These are phyloP conservation scores for Raphidocelis subcapitata DNA, from an alignment of 139 green algal species.

Conservation along the genomic window DNA sequence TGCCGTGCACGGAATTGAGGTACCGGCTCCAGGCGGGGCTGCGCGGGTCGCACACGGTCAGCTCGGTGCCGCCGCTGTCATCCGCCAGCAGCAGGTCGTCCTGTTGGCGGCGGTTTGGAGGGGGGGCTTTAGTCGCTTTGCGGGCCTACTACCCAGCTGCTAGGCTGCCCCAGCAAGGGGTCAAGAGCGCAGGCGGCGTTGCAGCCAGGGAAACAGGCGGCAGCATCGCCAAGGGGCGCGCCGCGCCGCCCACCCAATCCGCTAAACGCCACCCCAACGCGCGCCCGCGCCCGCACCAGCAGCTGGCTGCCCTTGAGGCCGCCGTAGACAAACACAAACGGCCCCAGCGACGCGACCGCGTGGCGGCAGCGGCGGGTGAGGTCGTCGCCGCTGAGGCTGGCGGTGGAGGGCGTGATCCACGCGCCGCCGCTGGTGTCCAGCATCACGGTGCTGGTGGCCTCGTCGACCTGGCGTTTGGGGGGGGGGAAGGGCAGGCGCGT, in stretches of 20 bases:
- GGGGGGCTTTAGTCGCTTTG: no score
- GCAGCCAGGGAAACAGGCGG: no score
- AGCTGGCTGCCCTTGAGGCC: slow-evolving; percentile 81
- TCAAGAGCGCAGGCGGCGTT: no score
- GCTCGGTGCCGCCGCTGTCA: slow-evolving; percentile 73
- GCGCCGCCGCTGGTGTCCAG: slow-evolving; percentile 86
- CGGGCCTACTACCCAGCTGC: no score
- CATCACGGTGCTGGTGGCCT: slow-evolving; percentile 73
- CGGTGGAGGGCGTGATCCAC: slow-evolving; percentile 49
- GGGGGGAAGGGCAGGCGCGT: no score
- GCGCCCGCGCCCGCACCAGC: slow-evolving; percentile 89
- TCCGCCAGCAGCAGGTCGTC: slow-evolving; percentile 66
- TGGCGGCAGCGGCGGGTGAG: slow-evolving; percentile 71
- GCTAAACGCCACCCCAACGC: no score
- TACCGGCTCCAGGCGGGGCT: slow-evolving; percentile 74
- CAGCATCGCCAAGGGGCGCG: no score
- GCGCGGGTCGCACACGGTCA: slow-evolving; percentile 80
- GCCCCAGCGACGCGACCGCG: slow-evolving; percentile 82
- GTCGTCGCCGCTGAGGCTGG: slow-evolving; percentile 41
- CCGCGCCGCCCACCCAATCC: no score
- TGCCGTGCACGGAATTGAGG: slow-evolving; percentile 74
- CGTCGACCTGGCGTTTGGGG: slow-evolving; percentile 85
- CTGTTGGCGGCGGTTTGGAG: no score
- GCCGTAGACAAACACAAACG: slow-evolving; percentile 95
- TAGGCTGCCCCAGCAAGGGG: no score